Percentiles rank a stretch among this genome's conserved stretches.
phyloP scores from a whole-genome alignment of 2,329 filamentous ascomycete species.

The Colletotrichum tamarilloi region DNA sequence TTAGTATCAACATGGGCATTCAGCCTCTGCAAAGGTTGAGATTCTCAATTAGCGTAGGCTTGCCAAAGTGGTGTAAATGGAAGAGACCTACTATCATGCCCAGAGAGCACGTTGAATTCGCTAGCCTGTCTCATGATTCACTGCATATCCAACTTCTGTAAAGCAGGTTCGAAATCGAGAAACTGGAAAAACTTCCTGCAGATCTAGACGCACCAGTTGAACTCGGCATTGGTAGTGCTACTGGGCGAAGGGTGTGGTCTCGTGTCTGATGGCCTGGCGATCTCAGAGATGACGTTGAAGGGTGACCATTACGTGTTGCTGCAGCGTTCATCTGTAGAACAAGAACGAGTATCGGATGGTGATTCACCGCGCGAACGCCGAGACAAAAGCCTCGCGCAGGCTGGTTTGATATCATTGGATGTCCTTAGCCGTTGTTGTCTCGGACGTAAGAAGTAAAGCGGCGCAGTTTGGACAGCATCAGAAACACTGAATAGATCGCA shows the following conservation, averaged over 20 bases:
- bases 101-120: not conserved
- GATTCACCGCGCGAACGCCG: not conserved
- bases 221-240: not conserved
- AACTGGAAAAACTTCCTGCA: not conserved
- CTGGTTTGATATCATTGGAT: not conserved
- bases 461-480: not conserved
- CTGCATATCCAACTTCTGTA: not conserved
- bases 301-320: not conserved
- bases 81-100: not conserved
- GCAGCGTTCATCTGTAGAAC: not conserved
- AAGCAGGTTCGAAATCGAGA: not conserved
- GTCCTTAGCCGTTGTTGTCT: not conserved
- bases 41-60: not conserved
- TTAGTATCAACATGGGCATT: not conserved
- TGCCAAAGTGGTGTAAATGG: not conserved
- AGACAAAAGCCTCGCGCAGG: not conserved
- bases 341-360: not conserved
- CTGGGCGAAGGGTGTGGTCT: not conserved
- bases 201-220: not conserved
- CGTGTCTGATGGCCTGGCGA: not conserved
- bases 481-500: not conserved
- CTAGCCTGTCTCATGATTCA: not conserved
- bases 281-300: not conserved
- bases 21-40: not conserved
- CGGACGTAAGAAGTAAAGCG: not conserved